phyloP scores from a whole-genome alignment of 176 grass and related monocot species.

The Juncus effusus region DNA sequence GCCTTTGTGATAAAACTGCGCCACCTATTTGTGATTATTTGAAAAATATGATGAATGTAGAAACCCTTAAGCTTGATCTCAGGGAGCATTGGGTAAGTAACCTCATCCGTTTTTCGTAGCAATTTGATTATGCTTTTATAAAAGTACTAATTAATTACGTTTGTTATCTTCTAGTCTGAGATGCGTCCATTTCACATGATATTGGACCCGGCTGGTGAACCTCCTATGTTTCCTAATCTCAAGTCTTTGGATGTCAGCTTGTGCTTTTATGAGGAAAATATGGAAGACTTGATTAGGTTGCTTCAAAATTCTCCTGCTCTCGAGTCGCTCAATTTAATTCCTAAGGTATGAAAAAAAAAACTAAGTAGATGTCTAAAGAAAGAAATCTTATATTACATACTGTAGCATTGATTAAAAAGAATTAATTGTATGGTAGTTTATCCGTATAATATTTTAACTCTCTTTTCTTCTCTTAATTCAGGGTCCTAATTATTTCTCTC shows the following conservation, averaged over 20 bases:
- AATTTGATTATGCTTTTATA: background rate
- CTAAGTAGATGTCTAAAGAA: no score
- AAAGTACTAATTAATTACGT: no score
- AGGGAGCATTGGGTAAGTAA: background rate
- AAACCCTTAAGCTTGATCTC: conserved; percentile 4
- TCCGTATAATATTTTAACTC: no score
- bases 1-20: no score
- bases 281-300: no score
- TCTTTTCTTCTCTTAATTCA: no score
- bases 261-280: conserved; percentile 5
- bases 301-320: conserved; percentile 14
- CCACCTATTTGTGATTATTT: background rate
- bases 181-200: background rate
- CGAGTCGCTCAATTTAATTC: conserved; percentile 12
- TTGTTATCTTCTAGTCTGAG: no score
- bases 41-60: background rate
- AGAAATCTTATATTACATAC: no score
- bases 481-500: no score
- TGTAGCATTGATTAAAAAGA: no score
- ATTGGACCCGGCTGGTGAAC: conserved; percentile 8
- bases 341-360: conserved; percentile 13
- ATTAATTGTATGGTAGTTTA: no score
- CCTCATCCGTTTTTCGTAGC: background rate
- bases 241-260: background rate
- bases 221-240: conserved; percentile 11